Base-by-base conservation (phyloP, 2,329 filamentous ascomycete genomes). In the Colletotrichum noveboracense region DNA sequence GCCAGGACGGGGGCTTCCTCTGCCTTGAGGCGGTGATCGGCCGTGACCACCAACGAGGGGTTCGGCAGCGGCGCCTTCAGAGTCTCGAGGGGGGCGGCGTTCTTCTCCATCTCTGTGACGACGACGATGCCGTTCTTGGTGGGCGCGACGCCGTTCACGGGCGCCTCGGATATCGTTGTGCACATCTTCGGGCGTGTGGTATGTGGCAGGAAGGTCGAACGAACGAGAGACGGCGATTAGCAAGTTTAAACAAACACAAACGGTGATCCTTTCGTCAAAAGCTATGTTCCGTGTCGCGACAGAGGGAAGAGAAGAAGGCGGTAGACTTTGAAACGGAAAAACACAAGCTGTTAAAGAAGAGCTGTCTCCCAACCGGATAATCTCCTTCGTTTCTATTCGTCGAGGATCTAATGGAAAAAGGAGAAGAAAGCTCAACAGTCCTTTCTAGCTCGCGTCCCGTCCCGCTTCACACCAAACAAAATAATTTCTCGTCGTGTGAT, bases 41-140 rank as follows among this genome's bases (percentile, higher is more conserved):
- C 89, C 1, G 91, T 93, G 18, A 92, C 89, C 75, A 91, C 87
- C 14, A 92, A 83, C 3, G 89, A 90, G 7, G 90, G 90, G 78
- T 92, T 92, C 65, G 84, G 82, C 12, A 81, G 78, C 32, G 83
- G 81, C 7, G 82, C 81, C 55, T 78, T 28, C 26, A 83, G 77
- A 18, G 70, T 77, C 16, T 78, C 65, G 32, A 34, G 10, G 7
- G 32, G 32, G 9, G 62, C 68, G 8, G 62, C 4, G 7, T 32
- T 58, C 36, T 68, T 67, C 34, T 75, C 30, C 38, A 66, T 13
- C 61, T 70, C 67, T 1, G 69, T 68, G 7, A 61, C 74, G 43
- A 58, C 61, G 34, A 61, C 55, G 30, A 67, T 43, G 38, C 67
- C 71, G 48, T 71, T 71, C 55, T 75, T 75, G 12, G 67, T 34